These are phyloP conservation scores for Penicillium waksmanii DNA, from an alignment of 495 filamentous ascomycete genomes.

Conservation along the genomic window DNA sequence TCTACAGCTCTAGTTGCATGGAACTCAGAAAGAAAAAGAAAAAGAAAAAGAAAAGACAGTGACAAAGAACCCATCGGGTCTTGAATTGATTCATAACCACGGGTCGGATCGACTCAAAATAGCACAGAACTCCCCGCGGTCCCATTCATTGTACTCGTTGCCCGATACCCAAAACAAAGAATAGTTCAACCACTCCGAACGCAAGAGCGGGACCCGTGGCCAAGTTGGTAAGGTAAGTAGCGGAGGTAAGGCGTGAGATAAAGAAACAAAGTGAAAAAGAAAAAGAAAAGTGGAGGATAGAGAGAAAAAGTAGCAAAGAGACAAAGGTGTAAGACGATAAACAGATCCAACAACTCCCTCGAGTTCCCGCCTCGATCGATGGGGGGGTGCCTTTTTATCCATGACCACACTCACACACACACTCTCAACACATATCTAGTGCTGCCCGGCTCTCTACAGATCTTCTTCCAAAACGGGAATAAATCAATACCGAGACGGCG, in stretches of 20 bases:
- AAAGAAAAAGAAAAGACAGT: slow-evolving; percentile 14
- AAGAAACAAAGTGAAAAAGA: not conserved
- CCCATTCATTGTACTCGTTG: slow-evolving; percentile 38
- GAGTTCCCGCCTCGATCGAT: not conserved
- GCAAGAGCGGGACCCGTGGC: not conserved
- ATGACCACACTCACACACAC: not conserved
- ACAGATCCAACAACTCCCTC: slow-evolving; percentile 5
- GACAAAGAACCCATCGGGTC: slow-evolving; percentile 12
- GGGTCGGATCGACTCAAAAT: slow-evolving; percentile 17
- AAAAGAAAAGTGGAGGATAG: not conserved
- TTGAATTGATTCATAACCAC: not conserved
- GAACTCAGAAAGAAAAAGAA: slow-evolving; percentile 7
- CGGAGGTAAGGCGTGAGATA: not conserved
- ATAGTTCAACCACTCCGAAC: not conserved
- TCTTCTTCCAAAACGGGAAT: not conserved
- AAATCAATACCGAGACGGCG: not conserved
- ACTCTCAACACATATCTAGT: no score
- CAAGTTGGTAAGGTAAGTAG: not conserved
- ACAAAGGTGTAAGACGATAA: not conserved
- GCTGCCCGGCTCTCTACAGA: not conserved
- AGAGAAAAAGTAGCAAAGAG: not conserved
- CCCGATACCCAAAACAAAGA: slow-evolving; percentile 19
- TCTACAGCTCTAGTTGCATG: no score
- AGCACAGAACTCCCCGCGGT: slow-evolving; percentile 36
- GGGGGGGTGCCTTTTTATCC: not conserved